A percentile compares a stretch with the other conserved stretches of the same genome.
Evolutionary conservation across 768 basidiomycete species (phyloP).

Genomic region (Kwoniella shandongensis): DNA sequence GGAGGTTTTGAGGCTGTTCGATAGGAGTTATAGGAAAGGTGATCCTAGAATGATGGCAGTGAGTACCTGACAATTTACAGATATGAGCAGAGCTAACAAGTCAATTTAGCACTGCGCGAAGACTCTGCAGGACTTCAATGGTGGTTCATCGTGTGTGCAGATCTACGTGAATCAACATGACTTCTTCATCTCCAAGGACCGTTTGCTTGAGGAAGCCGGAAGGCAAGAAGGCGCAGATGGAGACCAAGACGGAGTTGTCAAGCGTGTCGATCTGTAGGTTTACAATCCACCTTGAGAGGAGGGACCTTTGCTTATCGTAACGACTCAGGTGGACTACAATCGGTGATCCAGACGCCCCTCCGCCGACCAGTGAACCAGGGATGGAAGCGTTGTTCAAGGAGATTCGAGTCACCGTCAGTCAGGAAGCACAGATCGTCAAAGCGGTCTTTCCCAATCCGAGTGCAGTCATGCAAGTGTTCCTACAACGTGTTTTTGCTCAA

Average conservation of each 20-base stretch:
- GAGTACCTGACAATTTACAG: slow-evolving; percentile 46
- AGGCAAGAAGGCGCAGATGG: slow-evolving; percentile 57
- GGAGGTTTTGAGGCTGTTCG: slow-evolving; percentile 94
- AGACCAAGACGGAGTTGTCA: slow-evolving; percentile 16
- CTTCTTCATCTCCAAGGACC: slow-evolving; percentile 87
- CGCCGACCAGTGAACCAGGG: slow-evolving; percentile 78
- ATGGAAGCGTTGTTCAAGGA: slow-evolving; percentile 77
- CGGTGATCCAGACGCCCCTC: slow-evolving; percentile 71
- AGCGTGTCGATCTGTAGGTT: slow-evolving; percentile 29
- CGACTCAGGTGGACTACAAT: slow-evolving; percentile 71
- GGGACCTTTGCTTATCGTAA: neutral
- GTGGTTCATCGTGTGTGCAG: slow-evolving; percentile 92
- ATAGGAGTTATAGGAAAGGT: slow-evolving; percentile 90
- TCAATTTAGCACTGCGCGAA: slow-evolving; percentile 84
- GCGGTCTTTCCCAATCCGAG: slow-evolving; percentile 97
- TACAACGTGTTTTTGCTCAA: slow-evolving; percentile 96
- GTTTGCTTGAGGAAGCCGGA: slow-evolving; percentile 61
- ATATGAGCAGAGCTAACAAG: neutral
- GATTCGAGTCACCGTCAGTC: slow-evolving; percentile 85
- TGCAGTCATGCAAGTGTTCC: slow-evolving; percentile 95
- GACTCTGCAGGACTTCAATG: slow-evolving; percentile 95
- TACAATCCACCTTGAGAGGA: neutral
- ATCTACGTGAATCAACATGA: slow-evolving; percentile 99
- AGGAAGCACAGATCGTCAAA: slow-evolving; percentile 96
- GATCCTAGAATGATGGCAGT: slow-evolving; percentile 99